Evolutionary conservation across 2,329 filamentous ascomycete genomes (phyloP).

Genomic region (Exophiala alcalophila): DNA sequence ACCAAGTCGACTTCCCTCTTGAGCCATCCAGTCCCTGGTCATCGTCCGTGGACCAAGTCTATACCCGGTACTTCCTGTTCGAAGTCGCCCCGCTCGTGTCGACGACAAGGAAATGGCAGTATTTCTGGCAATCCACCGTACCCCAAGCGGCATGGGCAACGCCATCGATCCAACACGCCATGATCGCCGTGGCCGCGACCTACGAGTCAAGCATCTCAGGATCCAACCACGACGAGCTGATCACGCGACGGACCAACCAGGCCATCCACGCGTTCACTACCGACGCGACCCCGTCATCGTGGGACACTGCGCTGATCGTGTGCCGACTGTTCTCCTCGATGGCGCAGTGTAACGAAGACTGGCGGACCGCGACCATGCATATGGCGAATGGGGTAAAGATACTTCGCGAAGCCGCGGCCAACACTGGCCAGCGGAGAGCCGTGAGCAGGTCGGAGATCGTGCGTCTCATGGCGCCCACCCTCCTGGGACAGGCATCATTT

Average conservation of each 20-base stretch:
- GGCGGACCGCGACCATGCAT: slow-evolving; percentile 11
- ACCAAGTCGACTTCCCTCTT: neutral
- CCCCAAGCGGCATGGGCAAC: slow-evolving; percentile 19
- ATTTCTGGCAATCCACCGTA: slow-evolving; percentile 18
- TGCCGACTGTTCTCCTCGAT: slow-evolving; percentile 20
- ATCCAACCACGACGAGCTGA: slow-evolving; percentile 5
- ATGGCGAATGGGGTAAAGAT: slow-evolving; percentile 16
- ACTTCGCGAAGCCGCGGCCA: slow-evolving; percentile 4
- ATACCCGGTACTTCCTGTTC: slow-evolving; percentile 7
- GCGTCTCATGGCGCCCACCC: slow-evolving; percentile 10
- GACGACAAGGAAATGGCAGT: slow-evolving; percentile 11
- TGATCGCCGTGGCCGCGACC: slow-evolving; percentile 18
- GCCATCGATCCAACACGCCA: slow-evolving; percentile 20
- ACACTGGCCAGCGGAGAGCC: neutral
- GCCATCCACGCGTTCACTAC: slow-evolving; percentile 8
- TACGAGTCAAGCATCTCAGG: slow-evolving; percentile 15
- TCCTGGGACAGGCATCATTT: slow-evolving; percentile 11
- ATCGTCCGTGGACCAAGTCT: slow-evolving; percentile 2
- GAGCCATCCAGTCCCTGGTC: slow-evolving; percentile 10
- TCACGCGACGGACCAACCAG: slow-evolving; percentile 6
- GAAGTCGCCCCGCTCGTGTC: slow-evolving; percentile 14
- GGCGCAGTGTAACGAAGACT: slow-evolving; percentile 15
- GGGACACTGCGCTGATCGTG: slow-evolving; percentile 18
- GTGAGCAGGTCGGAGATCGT: slow-evolving; percentile 8
- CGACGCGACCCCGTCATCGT: slow-evolving; percentile 1